Evolutionary conservation across 352 stramenopile genomes (phyloP), one percentile per base, ranked within the genome.

Genomic region (Elongisporangium anandrum): DNA sequence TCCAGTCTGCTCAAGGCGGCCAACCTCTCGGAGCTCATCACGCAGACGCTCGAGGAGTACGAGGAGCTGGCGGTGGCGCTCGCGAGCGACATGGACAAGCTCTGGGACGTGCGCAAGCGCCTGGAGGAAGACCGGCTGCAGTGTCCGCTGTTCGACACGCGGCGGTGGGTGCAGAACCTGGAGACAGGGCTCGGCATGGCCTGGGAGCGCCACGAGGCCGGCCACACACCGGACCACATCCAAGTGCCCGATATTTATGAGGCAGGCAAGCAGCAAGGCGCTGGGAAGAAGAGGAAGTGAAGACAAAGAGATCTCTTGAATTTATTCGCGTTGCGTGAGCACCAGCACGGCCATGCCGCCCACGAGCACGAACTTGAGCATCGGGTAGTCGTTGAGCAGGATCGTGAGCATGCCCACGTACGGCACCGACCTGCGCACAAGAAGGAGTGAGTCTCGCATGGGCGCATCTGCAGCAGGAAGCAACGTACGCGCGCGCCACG

Each of bases 381-480:
- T 85, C 17, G 97, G 97, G 81, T 99, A 99, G 79, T 99, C 97
- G 79, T 99, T 99, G 54, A 99, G 77, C 34, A 99, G 85, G 72
- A 99, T 99, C 10, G 97, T 99, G 10, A 99, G 92, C 95, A 99
- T 99, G 8, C 97, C 97, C 1, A 98, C 92, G 84, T 99, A 99
- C 52, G 96, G 94, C 57, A 99, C 79, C 7, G 94, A 98, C 20
- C 85, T 94, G 54, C 20, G 16, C n/a, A 45, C n/a, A 59, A 50
- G 17, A n/a, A n/a, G n/a, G n/a, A n/a, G n/a, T n/a, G n/a, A n/a
- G n/a, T n/a, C n/a, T n/a, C n/a, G n/a, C n/a, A n/a, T n/a, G n/a
- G n/a, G n/a, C n/a, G n/a, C n/a, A n/a, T n/a, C n/a, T n/a, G n/a
- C n/a, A n/a, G n/a, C n/a, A n/a, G n/a, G n/a, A n/a, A 45, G 48